A percentile compares a stretch with the other conserved stretches of the same genome.
phyloP scores from a whole-genome alignment of 768 basidiomycete species.

The Mycena olivaceomarginata region DNA sequence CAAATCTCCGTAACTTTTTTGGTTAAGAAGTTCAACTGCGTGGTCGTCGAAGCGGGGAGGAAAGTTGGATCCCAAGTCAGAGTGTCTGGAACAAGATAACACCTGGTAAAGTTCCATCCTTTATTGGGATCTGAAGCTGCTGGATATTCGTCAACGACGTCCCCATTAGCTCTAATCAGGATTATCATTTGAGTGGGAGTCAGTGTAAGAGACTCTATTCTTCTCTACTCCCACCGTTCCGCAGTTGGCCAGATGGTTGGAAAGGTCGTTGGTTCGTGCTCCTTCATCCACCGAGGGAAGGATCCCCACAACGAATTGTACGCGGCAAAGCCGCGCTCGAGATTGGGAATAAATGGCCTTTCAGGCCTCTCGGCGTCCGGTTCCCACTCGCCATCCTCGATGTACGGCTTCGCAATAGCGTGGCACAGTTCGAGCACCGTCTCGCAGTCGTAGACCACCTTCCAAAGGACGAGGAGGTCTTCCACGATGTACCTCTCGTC shows the following conservation, averaged over 20 bases:
- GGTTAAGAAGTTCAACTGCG: no score
- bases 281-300: background rate
- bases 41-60: no score
- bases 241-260: conserved; percentile 13
- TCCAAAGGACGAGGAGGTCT: background rate
- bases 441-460: background rate
- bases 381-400: conserved; percentile 7
- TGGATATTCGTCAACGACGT: no score
- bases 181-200: no score
- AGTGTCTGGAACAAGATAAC: no score
- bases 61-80: no score
- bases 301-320: conserved; percentile 14
- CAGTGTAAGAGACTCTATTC: no score
- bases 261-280: background rate
- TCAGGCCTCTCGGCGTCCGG: background rate
- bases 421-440: background rate
- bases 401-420: conserved; percentile 7
- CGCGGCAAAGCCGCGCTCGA: background rate
- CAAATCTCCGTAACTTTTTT: no score
- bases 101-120: no score
- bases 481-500: background rate
- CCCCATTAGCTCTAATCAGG: no score
- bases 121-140: no score
- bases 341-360: conserved; percentile 4
- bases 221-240: background rate